phyloP scores from a whole-genome alignment of 2,329 filamentous ascomycete genomes.

The Chaetomium sp. region DNA sequence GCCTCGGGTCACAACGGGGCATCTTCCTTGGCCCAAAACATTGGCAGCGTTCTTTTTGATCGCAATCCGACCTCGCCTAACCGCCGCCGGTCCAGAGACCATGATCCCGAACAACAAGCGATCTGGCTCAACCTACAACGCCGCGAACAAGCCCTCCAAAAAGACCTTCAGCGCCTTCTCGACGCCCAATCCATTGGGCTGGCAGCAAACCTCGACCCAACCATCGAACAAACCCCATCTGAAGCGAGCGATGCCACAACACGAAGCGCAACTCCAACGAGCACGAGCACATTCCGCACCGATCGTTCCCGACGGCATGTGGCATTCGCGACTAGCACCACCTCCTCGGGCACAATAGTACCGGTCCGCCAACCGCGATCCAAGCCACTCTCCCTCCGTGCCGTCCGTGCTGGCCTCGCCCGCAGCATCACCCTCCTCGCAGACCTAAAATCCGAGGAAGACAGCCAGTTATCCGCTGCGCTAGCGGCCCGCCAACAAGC shows the following conservation, averaged over 20 bases:
- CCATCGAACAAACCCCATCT: conserved; percentile 22
- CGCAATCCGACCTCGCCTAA: conserved; percentile 12
- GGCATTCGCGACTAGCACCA: conserved; percentile 26
- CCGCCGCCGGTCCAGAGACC: conserved; percentile 20
- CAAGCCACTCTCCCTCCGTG: conserved; percentile 50
- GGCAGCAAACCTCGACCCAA: conserved; percentile 31
- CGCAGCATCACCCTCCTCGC: conserved; percentile 58
- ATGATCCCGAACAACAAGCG: conserved; percentile 34
- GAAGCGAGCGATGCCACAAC: conserved; percentile 35
- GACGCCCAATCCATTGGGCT: conserved; percentile 44
- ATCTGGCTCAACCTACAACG: conserved; percentile 42
- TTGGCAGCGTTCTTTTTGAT: conserved; percentile 37
- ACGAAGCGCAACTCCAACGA: conserved; percentile 29
- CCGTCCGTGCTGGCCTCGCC: conserved; percentile 59
- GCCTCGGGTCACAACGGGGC: conserved; percentile 6
- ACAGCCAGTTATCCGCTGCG: conserved; percentile 52
- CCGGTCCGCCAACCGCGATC: conserved; percentile 53
- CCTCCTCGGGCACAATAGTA: conserved; percentile 41
- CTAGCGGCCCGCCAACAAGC: conserved; percentile 51
- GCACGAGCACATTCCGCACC: conserved; percentile 36
- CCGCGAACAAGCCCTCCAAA: conserved; percentile 40
- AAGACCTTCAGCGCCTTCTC: conserved; percentile 42
- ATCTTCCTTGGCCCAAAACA: conserved; percentile 23
- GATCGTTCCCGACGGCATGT: conserved; percentile 26
- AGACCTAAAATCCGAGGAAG: conserved; percentile 61